Evolutionary conservation across 2,329 filamentous ascomycete genomes (phyloP), one percentile per base, ranked within the genome.

Genomic region (Claviceps quebecensis): DNA sequence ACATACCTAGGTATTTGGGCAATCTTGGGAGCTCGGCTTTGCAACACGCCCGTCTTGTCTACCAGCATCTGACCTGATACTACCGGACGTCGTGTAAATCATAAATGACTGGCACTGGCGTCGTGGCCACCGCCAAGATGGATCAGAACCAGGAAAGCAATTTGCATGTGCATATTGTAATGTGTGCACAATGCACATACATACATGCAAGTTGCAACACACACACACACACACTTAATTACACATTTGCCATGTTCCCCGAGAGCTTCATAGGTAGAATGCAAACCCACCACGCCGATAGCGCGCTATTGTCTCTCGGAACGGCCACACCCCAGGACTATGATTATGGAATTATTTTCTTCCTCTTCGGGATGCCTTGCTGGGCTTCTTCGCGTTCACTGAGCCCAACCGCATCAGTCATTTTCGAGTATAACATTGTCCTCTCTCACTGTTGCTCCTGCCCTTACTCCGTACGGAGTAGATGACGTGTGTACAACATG

Each of bases 221-320:
- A 16, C 4, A 16, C n/a, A 26, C 41, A 23, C 5, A n/a, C 5
- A 22, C 16, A 45, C 41, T 7, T 6, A 7, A 6, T 34, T 34
- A 45, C 29, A 22, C 23, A 22, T 47, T 19, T 26, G 9, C 38
- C 38, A 47, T 22, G 39, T 26, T 34, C 45, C 38, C 22, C 45
- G 26, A 43, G 19, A 47, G 17, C 14, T 48, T 47, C 22, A 43
- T 19, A 19, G 19, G 19, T 19, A 47, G 17, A 22, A 50, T 47
- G 14, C 19, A 38, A 41, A 40, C 17, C 45, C 52, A 53, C 48
- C 52, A 40, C 48, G 23, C 48, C 48, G 36, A 23, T 40, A 45
- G 34, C 34, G 53, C 54, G 55, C 56, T 58, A 59, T 59, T 57
- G 57, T 56, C 54, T 57, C 54, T 53, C 56, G 57, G 55, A 53